A percentile compares a stretch with the other conserved stretches of the same genome.
phyloP scores from a whole-genome alignment of 345 rosid species.

The Lumnitzera racemosa region DNA sequence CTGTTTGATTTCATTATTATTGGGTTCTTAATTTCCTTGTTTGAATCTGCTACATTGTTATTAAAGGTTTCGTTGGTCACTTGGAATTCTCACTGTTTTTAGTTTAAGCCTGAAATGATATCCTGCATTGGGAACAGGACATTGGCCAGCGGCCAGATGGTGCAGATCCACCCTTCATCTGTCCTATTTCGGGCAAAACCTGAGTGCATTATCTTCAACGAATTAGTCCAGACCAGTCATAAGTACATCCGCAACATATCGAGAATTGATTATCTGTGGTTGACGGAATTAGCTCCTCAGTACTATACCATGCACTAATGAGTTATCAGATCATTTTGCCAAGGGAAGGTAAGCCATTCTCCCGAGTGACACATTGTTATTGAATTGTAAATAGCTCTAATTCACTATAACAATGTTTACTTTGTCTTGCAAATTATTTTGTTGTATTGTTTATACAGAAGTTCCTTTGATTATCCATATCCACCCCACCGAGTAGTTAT shows the following conservation, averaged over 20 bases:
- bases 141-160: constrained; percentile 74
- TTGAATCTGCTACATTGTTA: not conserved
- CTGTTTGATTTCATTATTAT: no score
- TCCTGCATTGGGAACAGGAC: constrained; percentile 43
- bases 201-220: constrained; percentile 78
- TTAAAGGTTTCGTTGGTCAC: not conserved
- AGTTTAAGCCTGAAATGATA: not conserved
- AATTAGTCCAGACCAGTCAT: constrained; percentile 68
- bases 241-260: constrained; percentile 74
- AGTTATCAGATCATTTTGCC: constrained; percentile 7
- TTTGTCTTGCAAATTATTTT: no score
- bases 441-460: no score
- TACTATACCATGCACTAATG: constrained; percentile 47
- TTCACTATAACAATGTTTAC: not conserved
- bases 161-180: constrained; percentile 86
- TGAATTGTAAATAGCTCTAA: not conserved
- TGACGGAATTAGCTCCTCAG: constrained; percentile 85
- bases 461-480: no score
- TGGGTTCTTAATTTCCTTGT: no score
- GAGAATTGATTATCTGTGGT: constrained; percentile 72
- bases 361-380: not conserved
- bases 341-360: not conserved
- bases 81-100: not conserved
- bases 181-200: constrained; percentile 61
- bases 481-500: no score